Percentiles rank a stretch among this genome's conserved stretches.
These are phyloP conservation scores for Paracoccidioides lutzii DNA, from an alignment of 2,329 filamentous ascomycete species.

Conservation along the genomic window DNA sequence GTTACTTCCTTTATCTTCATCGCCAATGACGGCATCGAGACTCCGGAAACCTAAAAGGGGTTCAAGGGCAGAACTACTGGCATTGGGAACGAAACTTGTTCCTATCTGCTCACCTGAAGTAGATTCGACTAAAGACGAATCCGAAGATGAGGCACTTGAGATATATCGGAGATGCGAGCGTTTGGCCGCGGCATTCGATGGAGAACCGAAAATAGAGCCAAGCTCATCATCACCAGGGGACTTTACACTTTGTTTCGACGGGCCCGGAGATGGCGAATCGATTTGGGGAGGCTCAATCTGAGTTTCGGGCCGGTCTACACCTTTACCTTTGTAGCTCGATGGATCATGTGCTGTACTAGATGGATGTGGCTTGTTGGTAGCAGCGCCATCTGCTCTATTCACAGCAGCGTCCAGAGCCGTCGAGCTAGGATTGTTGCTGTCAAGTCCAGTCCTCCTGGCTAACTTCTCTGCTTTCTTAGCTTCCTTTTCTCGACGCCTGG, in stretches of 20 bases:
- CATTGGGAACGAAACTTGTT: conserved; percentile 39
- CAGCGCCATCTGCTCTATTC: conserved; percentile 25
- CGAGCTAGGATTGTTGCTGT: conserved; percentile 47
- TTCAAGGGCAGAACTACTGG: conserved; percentile 45
- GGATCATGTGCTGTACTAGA: conserved; percentile 25
- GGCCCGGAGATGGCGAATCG: conserved; percentile 23
- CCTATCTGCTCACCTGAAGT: conserved; percentile 26
- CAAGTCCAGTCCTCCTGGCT: conserved; percentile 49
- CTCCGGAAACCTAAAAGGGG: conserved; percentile 88
- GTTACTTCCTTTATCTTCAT: conserved; percentile 39
- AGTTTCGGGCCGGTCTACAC: conserved; percentile 43
- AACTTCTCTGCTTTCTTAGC: conserved; percentile 61
- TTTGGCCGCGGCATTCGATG: conserved; percentile 40
- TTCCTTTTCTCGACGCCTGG: conserved; percentile 74
- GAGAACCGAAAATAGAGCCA: conserved; percentile 28
- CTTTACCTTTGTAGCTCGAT: conserved; percentile 52
- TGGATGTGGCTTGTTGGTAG: conserved; percentile 26
- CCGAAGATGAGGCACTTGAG: conserved; percentile 73
- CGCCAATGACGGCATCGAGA: conserved; percentile 69
- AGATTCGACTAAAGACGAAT: conserved; percentile 63
- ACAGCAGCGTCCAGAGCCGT: conserved; percentile 41
- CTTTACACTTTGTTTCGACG: conserved; percentile 13
- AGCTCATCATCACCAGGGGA: conserved; percentile 12
- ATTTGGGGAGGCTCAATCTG: conserved; percentile 12
- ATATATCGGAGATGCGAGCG: conserved; percentile 67